Evolutionary conservation across 1,284 basidiomycete species (phyloP).

Genomic region (Melampsora larici-populina): DNA sequence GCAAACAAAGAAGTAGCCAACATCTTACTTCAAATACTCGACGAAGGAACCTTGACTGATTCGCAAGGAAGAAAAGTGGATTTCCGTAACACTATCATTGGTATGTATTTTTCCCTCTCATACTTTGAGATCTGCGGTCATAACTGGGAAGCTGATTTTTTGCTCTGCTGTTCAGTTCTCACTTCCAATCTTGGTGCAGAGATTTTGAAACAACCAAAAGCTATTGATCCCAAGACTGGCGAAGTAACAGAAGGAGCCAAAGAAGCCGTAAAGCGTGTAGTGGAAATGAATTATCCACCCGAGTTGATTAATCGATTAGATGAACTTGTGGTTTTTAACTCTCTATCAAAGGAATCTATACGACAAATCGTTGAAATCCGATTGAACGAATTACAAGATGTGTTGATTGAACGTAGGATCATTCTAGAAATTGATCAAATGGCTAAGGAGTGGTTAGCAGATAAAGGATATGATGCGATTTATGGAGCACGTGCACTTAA

Average conservation of each 20-base stretch:
- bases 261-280: conserved; percentile 64
- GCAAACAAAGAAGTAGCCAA: conserved; percentile 74
- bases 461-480: conserved; percentile 75
- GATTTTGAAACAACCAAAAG: conserved; percentile 68
- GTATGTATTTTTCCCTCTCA: not conserved
- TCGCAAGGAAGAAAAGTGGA: conserved; percentile 57
- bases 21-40: conserved; percentile 85
- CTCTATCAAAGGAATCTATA: conserved; percentile 70
- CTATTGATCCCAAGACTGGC: conserved; percentile 64
- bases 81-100: conserved; percentile 63
- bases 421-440: conserved; percentile 66
- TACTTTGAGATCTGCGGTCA: too few species aligned
- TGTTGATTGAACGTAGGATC: conserved; percentile 67
- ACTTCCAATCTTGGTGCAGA: conserved; percentile 82
- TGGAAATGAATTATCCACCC: conserved; percentile 71
- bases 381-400: conserved; percentile 67
- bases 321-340: conserved; percentile 70
- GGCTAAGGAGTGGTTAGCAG: conserved; percentile 70
- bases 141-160: conserved; percentile 72
- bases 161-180: conserved; percentile 61
- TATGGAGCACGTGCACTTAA: conserved; percentile 73
- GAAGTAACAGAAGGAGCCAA: conserved; percentile 65
- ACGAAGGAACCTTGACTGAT: conserved; percentile 85
- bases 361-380: conserved; percentile 73
- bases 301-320: conserved; percentile 64